These are phyloP conservation scores for Flaveria ramosissima DNA, from an alignment of 129 eudicot genomes.

Conservation along the genomic window DNA sequence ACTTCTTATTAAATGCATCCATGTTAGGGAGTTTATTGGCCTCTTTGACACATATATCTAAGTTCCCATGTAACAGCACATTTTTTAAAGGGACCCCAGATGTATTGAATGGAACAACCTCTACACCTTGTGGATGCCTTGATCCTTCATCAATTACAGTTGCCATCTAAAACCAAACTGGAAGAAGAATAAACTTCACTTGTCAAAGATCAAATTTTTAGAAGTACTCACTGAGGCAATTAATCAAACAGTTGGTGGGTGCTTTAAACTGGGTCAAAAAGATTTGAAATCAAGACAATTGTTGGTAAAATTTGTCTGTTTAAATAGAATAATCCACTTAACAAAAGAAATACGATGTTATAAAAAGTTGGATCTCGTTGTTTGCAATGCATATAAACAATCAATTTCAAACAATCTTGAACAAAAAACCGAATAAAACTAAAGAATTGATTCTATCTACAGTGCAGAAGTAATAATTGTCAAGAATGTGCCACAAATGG, in stretches of 20 bases:
- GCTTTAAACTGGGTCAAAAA: neutral
- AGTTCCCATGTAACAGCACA: conserved; percentile 73
- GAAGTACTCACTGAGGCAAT: conserved; percentile 19
- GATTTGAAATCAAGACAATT: conserved; percentile 14
- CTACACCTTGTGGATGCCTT: conserved; percentile 60
- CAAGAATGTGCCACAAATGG: conserved; percentile 30
- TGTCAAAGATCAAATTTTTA: neutral
- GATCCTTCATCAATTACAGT: conserved; percentile 49
- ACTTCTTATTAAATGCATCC: conserved; percentile 63
- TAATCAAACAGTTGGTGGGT: conserved; percentile 20
- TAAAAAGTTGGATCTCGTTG: conserved; percentile 23
- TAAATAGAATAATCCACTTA: conserved; percentile 23
- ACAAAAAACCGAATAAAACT: neutral
- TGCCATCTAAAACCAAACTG: conserved; percentile 26
- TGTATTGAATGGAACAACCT: conserved; percentile 58
- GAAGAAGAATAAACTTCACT: neutral
- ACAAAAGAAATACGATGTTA: neutral
- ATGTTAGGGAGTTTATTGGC: conserved; percentile 83
- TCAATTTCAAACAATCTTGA: neutral
- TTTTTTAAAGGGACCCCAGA: conserved; percentile 49
- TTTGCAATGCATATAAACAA: conserved; percentile 23
- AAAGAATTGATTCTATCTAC: conserved; percentile 12
- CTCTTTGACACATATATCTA: conserved; percentile 80
- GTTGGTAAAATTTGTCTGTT: conserved; percentile 13
- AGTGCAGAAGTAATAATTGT: conserved; percentile 28